Evolutionary conservation across 2,329 filamentous ascomycete genomes (phyloP).

Genomic region (Paraphaeosphaeria sporulosa): DNA sequence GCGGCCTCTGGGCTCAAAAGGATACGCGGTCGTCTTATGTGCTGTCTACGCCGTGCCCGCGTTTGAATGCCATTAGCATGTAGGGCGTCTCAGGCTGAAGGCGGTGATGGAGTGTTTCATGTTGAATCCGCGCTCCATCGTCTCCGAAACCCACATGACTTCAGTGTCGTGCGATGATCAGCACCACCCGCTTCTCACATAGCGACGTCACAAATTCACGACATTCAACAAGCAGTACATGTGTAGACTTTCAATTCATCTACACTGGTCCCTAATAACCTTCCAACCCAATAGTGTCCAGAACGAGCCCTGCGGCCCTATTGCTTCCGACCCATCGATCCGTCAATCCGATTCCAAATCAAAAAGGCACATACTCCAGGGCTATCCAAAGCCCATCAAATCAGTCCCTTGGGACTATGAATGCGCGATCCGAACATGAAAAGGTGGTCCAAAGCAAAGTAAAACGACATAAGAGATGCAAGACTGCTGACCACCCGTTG

Average conservation of each 20-base stretch:
- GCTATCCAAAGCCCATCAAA: slow-evolving; percentile 1
- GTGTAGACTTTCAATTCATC: not conserved
- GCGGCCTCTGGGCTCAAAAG: no score
- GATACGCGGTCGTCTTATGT: no score
- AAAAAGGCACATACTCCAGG: slow-evolving; percentile 1
- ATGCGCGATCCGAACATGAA: slow-evolving; percentile 3
- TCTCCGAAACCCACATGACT: no score
- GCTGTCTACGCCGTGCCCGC: no score
- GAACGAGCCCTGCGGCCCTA: not conserved
- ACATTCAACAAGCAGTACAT: no score
- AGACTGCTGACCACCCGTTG: slow-evolving; percentile 1
- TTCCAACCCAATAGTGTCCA: not conserved
- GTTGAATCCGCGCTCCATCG: no score
- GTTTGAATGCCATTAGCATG: no score
- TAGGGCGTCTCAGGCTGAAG: no score
- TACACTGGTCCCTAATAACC: not conserved
- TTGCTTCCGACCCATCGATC: not conserved
- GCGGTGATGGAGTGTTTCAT: no score
- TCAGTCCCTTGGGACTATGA: slow-evolving; percentile 2
- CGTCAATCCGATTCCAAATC: not conserved
- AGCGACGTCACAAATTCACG: no score
- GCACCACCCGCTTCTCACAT: not conserved
- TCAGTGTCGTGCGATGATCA: not conserved
- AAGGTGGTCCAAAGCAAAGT: not conserved
- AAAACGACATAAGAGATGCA: slow-evolving; percentile 7